phyloP scores from a whole-genome alignment of 371 early-diverging fungal species.

The Mortierella sp. region DNA sequence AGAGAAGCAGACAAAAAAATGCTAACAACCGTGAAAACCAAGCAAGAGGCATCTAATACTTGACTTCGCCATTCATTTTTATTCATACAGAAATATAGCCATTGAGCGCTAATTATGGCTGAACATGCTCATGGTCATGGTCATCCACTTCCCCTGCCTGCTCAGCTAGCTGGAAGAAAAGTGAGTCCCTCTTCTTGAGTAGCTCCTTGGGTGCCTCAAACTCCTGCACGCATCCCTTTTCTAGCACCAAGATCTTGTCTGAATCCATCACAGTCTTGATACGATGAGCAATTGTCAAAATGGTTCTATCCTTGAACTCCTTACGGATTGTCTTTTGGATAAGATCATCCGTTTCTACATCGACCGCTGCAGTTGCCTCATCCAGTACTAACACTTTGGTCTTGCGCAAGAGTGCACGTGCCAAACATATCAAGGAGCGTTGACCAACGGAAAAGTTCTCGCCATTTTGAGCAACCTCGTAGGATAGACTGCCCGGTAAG shows the following conservation, averaged over 20 bases:
- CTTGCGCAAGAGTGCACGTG: slow-evolving; percentile 80
- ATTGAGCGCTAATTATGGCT: too few relatives aligned
- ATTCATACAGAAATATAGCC: too few relatives aligned
- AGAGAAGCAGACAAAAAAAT: too few relatives aligned
- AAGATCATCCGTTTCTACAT: slow-evolving; percentile 74
- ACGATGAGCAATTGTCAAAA: slow-evolving; percentile 75
- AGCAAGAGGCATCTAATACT: too few relatives aligned
- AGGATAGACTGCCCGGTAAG: slow-evolving; percentile 26
- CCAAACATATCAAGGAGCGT: slow-evolving; percentile 85
- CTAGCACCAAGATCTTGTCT: slow-evolving; percentile 84
- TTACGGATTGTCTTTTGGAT: slow-evolving; percentile 82
- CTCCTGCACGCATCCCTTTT: slow-evolving; percentile 80
- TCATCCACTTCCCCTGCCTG: slow-evolving; percentile 16
- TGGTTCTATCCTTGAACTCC: slow-evolving; percentile 67
- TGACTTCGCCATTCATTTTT: too few relatives aligned
- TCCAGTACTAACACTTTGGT: slow-evolving; percentile 82
- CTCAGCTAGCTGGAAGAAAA: slow-evolving; percentile 58
- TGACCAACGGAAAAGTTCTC: slow-evolving; percentile 86
- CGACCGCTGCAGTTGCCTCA: slow-evolving; percentile 84
- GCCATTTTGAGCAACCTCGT: slow-evolving; percentile 71
- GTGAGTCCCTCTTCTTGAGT: slow-evolving; percentile 60
- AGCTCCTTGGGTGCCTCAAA: slow-evolving; percentile 69
- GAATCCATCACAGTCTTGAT: slow-evolving; percentile 89
- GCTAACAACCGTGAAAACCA: too few relatives aligned
- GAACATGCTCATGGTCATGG: background rate